Percentiles rank a stretch among this genome's conserved stretches.
These are phyloP conservation scores for Agapanthus africanus DNA, from an alignment of 106 monocot genomes.

Conservation along the genomic window DNA sequence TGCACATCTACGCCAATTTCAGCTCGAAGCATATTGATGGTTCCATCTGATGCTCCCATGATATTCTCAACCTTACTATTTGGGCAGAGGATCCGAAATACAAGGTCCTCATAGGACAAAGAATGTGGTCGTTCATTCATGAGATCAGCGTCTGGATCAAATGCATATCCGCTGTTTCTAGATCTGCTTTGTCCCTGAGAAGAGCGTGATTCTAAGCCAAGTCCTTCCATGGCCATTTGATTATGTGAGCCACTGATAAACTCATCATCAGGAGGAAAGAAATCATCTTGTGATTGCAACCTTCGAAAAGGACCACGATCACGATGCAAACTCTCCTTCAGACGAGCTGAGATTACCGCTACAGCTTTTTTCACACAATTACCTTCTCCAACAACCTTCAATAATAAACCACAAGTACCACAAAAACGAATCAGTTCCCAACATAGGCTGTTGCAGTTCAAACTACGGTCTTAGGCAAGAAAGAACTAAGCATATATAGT, in stretches of 20 bases:
- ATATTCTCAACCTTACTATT: slow-evolving; percentile 62
- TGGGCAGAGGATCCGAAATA: slow-evolving; percentile 88
- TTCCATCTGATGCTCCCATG: slow-evolving; percentile 46
- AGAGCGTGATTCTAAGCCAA: slow-evolving; percentile 38
- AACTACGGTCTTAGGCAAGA: not conserved
- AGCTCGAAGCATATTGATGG: slow-evolving; percentile 63
- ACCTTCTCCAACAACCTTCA: slow-evolving; percentile 79
- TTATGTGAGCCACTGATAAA: slow-evolving; percentile 32
- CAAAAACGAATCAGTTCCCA: not conserved
- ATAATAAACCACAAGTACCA: not conserved
- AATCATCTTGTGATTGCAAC: slow-evolving; percentile 48
- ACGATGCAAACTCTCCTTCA: slow-evolving; percentile 93
- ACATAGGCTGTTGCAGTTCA: not conserved
- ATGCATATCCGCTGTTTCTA: slow-evolving; percentile 48
- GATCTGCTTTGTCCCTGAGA: slow-evolving; percentile 26
- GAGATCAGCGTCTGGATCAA: slow-evolving; percentile 43
- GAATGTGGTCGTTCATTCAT: slow-evolving; percentile 26
- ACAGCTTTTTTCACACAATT: slow-evolving; percentile 86
- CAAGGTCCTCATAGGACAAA: slow-evolving; percentile 42
- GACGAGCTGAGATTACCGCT: slow-evolving; percentile 59
- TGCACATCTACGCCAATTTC: slow-evolving; percentile 86
- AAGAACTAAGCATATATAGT: too few species aligned
- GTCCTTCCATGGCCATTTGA: slow-evolving; percentile 38
- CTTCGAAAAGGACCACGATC: slow-evolving; percentile 78
- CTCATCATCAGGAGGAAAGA: slow-evolving; percentile 55